phyloP scores from a whole-genome alignment of 2,329 filamentous ascomycete genomes.

The Trichoderma citrinoviride region DNA sequence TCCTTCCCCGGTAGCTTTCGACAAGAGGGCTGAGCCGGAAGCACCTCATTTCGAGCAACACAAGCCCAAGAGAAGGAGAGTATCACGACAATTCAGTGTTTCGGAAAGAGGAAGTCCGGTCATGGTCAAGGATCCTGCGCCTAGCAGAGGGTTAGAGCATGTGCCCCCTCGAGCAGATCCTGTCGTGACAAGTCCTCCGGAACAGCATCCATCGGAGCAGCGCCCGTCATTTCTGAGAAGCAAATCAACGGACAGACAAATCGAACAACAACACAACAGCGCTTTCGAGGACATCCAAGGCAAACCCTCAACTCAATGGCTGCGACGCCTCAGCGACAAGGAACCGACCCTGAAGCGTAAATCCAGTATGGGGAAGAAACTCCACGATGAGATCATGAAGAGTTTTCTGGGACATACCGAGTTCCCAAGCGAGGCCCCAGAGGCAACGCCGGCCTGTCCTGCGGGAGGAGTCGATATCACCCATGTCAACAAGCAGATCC shows the following conservation, averaged over 20 bases:
- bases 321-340: not conserved
- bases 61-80: not conserved
- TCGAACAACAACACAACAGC: not conserved
- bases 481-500: not conserved
- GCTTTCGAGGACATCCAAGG: not conserved
- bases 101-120: slow-evolving; percentile 31
- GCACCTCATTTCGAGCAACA: too few species aligned
- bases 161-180: not conserved
- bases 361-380: not conserved
- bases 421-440: too few species aligned
- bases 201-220: not conserved
- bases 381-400: not conserved
- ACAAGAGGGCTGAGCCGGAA: not conserved
- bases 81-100: slow-evolving; percentile 26
- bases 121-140: not conserved
- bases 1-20: too few species aligned
- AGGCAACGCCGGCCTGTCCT: not conserved
- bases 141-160: not conserved
- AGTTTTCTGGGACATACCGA: not conserved
- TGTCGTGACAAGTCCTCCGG: not conserved
- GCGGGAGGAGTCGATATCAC: not conserved
- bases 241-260: not conserved
- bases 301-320: not conserved
- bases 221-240: not conserved
- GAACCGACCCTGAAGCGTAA: not conserved